Evolutionary conservation across 1,284 basidiomycete species (phyloP), one percentile per base, ranked within the genome.

Genomic region (Neonothopanus nambi): DNA sequence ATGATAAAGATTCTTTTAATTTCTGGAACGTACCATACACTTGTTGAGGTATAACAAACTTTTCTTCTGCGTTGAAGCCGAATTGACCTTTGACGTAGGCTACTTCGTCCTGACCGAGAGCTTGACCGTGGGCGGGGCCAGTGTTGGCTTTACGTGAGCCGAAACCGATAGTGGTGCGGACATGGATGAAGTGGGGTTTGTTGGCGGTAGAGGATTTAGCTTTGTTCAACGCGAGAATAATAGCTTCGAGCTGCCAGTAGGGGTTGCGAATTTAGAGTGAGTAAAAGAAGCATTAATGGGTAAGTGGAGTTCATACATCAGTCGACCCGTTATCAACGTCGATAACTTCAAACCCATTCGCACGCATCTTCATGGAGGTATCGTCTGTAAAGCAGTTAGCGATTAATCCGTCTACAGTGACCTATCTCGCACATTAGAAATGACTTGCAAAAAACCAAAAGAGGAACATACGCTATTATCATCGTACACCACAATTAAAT

Each of bases 401-500:
- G 57, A 86, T 89, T 71, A 84, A 78, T 66, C 87, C 87, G 69
- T 90, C 87, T 65, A 90, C 89, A 62, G 87, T 86, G 72, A 68
- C 49, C 77, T 33, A 33, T 3, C 9, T 4, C 30, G 30, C 30
- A 9, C 30, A 33, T 33, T 9, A 33, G 30, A 9, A 11, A 5
- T 28, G 11, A 33, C 9, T 11, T 5, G 8, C 13, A 8, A 8
- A 33, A 2, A 33, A 33, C 13, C 30, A 33, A 33, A 33, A 3
- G 8, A 3, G 13, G 3, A 13, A 33, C 30, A 33, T 3, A 33
- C 30, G 30, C 76, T 76, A 73, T 83, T 84, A 71, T 85, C 80
- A 61, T 87, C 85, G 69, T 82, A 87, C 64, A 87, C 73, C 60
- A 80, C 82, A 65, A 90, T 85, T 55, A 89, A 72, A 74, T 89